phyloP scores from a whole-genome alignment of 169 alveolate species.

The Plasmodium knowlesi region DNA sequence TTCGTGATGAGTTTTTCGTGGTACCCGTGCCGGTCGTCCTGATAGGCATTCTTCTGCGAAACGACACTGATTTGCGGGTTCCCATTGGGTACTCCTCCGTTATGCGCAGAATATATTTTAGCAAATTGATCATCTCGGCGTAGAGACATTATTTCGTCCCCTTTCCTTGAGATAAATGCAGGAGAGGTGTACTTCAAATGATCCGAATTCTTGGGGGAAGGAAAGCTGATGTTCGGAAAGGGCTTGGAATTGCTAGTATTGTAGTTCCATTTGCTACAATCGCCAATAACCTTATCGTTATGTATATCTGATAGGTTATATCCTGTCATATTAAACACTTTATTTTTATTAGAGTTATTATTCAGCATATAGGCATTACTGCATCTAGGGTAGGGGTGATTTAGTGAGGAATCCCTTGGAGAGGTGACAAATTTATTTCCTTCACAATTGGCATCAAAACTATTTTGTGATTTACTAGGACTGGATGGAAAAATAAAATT shows the following conservation, averaged over 20 bases:
- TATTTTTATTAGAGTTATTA: background rate
- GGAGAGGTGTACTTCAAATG: background rate
- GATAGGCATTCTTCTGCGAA: background rate
- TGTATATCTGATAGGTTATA: background rate
- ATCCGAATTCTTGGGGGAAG: background rate
- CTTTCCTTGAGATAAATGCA: background rate
- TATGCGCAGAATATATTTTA: background rate
- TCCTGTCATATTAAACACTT: background rate
- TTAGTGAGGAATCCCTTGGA: background rate
- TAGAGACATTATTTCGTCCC: background rate
- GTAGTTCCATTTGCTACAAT: background rate
- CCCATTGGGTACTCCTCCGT: background rate
- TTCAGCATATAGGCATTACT: background rate
- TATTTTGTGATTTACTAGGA: constrained; percentile 22
- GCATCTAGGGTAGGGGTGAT: background rate
- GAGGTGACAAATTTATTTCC: background rate
- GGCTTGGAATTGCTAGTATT: background rate
- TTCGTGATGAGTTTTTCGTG: constrained; percentile 32
- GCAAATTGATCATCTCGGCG: background rate
- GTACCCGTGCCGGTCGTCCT: constrained; percentile 39
- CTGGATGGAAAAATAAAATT: constrained; percentile 49
- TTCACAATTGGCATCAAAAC: background rate
- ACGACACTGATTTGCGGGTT: background rate
- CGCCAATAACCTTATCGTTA: background rate
- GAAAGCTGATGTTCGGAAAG: background rate